Evolutionary conservation across 345 rosid species (phyloP).

Genomic region (Melaleuca quinquenervia): DNA sequence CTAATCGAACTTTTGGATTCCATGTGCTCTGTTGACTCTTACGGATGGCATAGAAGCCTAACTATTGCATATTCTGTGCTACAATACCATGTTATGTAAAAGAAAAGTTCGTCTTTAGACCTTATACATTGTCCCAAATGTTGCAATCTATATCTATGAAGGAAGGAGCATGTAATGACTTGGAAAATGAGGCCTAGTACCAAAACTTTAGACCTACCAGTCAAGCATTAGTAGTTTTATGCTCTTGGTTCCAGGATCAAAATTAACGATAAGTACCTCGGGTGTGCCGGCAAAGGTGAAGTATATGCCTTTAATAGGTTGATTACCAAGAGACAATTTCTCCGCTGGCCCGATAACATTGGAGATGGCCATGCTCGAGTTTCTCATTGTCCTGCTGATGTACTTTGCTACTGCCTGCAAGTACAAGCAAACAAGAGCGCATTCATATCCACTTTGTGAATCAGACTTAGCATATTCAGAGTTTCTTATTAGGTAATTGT

Average conservation of each 20-base stretch:
- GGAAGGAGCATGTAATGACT: neutral
- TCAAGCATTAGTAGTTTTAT: constrained; percentile 8
- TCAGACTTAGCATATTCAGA: neutral
- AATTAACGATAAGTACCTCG: constrained; percentile 17
- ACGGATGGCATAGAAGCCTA: neutral
- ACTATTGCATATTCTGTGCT: neutral
- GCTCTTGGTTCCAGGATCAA: neutral
- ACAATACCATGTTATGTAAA: neutral
- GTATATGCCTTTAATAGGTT: constrained; percentile 37
- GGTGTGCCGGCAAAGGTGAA: constrained; percentile 28
- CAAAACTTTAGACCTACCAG: neutral
- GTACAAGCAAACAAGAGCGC: neutral
- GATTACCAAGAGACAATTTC: constrained; percentile 29
- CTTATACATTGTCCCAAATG: neutral
- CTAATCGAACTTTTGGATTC: neutral
- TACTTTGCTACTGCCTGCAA: constrained; percentile 8
- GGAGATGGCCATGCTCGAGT: constrained; percentile 39
- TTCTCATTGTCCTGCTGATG: constrained; percentile 24
- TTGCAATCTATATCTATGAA: neutral
- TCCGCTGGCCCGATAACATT: constrained; percentile 39
- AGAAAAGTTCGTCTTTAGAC: neutral
- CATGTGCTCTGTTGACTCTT: neutral
- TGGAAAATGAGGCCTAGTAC: neutral
- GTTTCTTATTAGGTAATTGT: neutral
- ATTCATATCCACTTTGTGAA: neutral